Percentiles rank a stretch among this genome's conserved stretches.
Evolutionary conservation across 768 basidiomycete species (phyloP).

Genomic region (Tulasnella sp.): DNA sequence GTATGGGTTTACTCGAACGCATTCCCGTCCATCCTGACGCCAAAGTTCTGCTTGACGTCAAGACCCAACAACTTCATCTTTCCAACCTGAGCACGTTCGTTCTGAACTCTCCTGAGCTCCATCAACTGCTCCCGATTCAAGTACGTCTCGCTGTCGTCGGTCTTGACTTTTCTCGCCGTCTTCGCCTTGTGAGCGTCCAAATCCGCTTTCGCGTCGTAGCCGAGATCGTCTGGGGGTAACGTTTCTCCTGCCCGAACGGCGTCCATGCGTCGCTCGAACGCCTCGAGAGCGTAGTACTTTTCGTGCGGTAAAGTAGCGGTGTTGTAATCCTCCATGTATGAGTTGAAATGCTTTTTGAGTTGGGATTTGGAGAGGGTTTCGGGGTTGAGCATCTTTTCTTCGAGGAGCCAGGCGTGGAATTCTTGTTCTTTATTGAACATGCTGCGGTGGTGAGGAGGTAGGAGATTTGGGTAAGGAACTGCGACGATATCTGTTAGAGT

Average conservation of each 20-base stretch:
- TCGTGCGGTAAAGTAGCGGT: conserved; percentile 93
- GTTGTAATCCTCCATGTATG: conserved; percentile 63
- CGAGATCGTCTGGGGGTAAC: conserved; percentile 58
- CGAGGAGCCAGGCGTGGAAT: conserved; percentile 87
- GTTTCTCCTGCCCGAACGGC: conserved; percentile 78
- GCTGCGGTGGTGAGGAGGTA: conserved; percentile 35
- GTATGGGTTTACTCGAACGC: background rate
- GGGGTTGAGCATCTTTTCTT: conserved; percentile 85
- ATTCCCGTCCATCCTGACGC: conserved; percentile 67
- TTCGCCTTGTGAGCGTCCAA: conserved; percentile 68
- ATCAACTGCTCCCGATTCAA: conserved; percentile 70
- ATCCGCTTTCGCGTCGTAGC: conserved; percentile 78
- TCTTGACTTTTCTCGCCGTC: conserved; percentile 58
- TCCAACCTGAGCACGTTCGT: conserved; percentile 70
- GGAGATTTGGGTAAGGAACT: conserved; percentile 1
- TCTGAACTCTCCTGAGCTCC: conserved; percentile 75
- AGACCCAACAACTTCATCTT: conserved; percentile 84
- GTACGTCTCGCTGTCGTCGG: conserved; percentile 47
- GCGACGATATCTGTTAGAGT: background rate
- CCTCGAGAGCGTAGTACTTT: conserved; percentile 81
- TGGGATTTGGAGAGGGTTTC: conserved; percentile 82
- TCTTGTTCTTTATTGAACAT: conserved; percentile 74
- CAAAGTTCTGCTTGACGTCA: conserved; percentile 77
- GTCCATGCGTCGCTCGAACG: conserved; percentile 76
- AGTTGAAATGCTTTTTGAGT: conserved; percentile 73